Evolutionary conservation across 768 basidiomycete species (phyloP).

Genomic region (Auriculariales sp.): DNA sequence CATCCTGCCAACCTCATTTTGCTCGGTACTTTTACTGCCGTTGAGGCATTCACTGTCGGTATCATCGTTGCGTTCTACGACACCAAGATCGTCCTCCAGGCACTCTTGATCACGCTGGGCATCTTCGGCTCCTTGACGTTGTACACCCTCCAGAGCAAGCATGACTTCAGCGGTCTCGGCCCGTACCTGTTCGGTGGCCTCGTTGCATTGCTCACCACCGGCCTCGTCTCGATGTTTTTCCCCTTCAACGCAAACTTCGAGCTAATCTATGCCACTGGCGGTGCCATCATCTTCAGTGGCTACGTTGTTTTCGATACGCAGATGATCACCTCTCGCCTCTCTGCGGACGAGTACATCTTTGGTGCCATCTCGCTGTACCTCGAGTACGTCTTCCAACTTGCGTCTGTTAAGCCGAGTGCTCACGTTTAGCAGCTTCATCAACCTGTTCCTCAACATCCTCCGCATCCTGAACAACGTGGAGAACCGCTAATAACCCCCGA

Average conservation of each 20-base stretch:
- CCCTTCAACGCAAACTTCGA: conserved; percentile 77
- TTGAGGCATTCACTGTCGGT: conserved; percentile 89
- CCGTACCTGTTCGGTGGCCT: conserved; percentile 82
- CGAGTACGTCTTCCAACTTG: conserved; percentile 41
- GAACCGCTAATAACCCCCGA: no score
- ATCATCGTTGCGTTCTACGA: conserved; percentile 65
- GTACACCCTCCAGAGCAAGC: conserved; percentile 94
- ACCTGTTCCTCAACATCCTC: conserved; percentile 79
- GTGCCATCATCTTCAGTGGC: conserved; percentile 73
- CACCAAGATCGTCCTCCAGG: conserved; percentile 66
- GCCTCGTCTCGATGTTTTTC: conserved; percentile 70
- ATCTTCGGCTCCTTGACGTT: conserved; percentile 88
- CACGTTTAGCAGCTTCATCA: conserved; percentile 48
- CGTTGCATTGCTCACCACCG: conserved; percentile 67
- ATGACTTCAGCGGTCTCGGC: conserved; percentile 87
- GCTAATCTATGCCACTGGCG: conserved; percentile 63
- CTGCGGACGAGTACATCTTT: conserved; percentile 88
- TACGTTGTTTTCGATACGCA: conserved; percentile 89
- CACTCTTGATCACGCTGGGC: conserved; percentile 84
- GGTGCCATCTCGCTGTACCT: conserved; percentile 88
- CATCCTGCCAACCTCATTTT: conserved; percentile 80
- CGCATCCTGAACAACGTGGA: conserved; percentile 54
- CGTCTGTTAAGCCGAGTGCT: conserved; percentile 7
- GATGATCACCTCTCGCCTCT: conserved; percentile 72
- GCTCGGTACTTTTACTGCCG: conserved; percentile 71